Base-by-base conservation (phyloP, 106 monocot species). In the Amphibolis antarctica region DNA sequence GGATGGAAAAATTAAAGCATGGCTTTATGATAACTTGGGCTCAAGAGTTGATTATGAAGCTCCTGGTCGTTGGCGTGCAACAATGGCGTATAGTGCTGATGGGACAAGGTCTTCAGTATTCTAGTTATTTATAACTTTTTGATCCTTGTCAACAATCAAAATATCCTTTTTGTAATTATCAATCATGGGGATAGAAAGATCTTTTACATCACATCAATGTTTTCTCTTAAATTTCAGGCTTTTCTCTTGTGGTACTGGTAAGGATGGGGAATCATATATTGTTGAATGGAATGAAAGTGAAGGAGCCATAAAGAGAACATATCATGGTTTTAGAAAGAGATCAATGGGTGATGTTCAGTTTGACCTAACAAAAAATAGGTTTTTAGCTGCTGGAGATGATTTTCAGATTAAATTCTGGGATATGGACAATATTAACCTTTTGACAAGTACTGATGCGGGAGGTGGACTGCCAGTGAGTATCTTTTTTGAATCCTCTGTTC, bases 31-130 rank as follows among this genome's bases (percentile, higher is more conserved):
- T 62, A 88, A 85, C 69, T 23, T 67, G 60, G 81, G 88, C 17
- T 82, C 88, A n/a, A 71, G 77, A 64, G 78, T 84, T 31, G 88
- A 82, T 82, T 88, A 81, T 77, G 81, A 81, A 51, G 88, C 88
- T 20, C 88, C 88, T 20, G 88, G 88, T 21, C 81, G 71, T 29
- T 88, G 78, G 81, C 85, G 88, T 51, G 85, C 88, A 23, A 84
- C 84, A 51, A 84, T 88, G 88, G 78, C 88, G 45, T 88, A 88
- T 59, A 88, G 88, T 77, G 84, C 84, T 63, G 84, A 88, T 60
- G 84, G 88, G 53, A 47, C 74, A 29, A 84, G 88, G 88, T 88
- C 51, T 24, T 26, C 27, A 12, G 14, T 0, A 0, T 57, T 57
- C 6, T 57, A 28, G 57, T 57, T 57, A 25, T 28, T 57, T 12